Evolutionary conservation across 2,329 filamentous ascomycete species (phyloP).

Genomic region (Fusarium proliferatum): DNA sequence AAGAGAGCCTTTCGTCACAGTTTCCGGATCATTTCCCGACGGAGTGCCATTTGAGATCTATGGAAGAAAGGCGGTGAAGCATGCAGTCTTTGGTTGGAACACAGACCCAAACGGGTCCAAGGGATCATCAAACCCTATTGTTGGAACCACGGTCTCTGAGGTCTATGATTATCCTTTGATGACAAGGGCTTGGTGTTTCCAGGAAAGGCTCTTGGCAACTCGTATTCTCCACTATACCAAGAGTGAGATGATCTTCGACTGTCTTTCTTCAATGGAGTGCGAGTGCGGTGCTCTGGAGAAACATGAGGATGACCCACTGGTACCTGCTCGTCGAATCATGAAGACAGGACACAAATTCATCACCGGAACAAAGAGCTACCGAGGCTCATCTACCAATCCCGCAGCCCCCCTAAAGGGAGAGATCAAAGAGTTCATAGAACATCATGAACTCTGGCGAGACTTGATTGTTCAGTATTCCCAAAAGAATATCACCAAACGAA

Average conservation of each 20-base stretch:
- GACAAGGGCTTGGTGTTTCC: slow-evolving; percentile 46
- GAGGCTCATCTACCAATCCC: not conserved
- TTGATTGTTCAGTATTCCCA: slow-evolving; percentile 40
- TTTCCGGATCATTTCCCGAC: slow-evolving; percentile 16
- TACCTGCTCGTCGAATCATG: slow-evolving; percentile 34
- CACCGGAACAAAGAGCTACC: slow-evolving; percentile 9
- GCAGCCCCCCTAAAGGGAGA: not conserved
- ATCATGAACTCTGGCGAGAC: slow-evolving; percentile 41
- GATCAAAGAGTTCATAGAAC: slow-evolving; percentile 7
- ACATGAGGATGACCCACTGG: slow-evolving; percentile 27
- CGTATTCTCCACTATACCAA: slow-evolving; percentile 46
- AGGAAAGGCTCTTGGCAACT: slow-evolving; percentile 46
- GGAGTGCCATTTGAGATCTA: slow-evolving; percentile 30
- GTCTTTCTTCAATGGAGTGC: slow-evolving; percentile 36
- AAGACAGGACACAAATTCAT: slow-evolving; percentile 38
- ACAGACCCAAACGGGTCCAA: slow-evolving; percentile 2
- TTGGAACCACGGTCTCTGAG: not conserved
- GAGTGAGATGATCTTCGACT: slow-evolving; percentile 43
- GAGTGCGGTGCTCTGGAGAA: slow-evolving; percentile 40
- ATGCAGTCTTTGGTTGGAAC: slow-evolving; percentile 31
- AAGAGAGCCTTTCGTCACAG: slow-evolving; percentile 19
- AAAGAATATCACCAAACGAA: slow-evolving; percentile 36
- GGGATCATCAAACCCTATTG: slow-evolving; percentile 13
- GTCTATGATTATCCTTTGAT: slow-evolving; percentile 32
- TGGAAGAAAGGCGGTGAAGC: slow-evolving; percentile 14